Conservation (phyloP, 176 grass and related monocot genomes). For the Musa schizocarpa region DNA sequence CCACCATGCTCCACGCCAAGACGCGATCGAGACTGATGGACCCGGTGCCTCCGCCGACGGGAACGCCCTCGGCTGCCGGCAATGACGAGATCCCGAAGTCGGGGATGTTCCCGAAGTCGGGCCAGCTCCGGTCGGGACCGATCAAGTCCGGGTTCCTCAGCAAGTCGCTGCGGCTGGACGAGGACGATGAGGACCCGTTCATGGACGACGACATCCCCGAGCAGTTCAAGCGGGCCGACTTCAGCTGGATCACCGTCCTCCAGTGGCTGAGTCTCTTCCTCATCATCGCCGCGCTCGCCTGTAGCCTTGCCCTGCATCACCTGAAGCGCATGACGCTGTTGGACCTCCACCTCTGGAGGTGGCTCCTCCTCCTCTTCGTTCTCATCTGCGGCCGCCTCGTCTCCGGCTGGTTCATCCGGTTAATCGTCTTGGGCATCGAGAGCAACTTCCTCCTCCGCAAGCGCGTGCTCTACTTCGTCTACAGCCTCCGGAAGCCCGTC, state of each 20-base stretch:
- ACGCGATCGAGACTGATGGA: slow-evolving; percentile 77
- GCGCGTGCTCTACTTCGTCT: slow-evolving; percentile 95
- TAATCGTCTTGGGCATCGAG: slow-evolving; percentile 75
- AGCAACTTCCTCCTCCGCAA: slow-evolving; percentile 77
- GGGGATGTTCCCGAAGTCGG: slow-evolving; percentile 21
- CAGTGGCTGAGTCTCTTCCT: slow-evolving; percentile 71
- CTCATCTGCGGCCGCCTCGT: slow-evolving; percentile 92
- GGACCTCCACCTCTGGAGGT: slow-evolving; percentile 87
- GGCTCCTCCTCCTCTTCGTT: slow-evolving; percentile 70
- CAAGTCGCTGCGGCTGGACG: slow-evolving; percentile 29
- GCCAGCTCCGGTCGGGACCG: slow-evolving; percentile 5
- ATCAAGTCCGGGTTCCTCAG: neutral
- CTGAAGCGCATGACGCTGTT: slow-evolving; percentile 36
- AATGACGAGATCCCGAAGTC: slow-evolving; percentile 20
- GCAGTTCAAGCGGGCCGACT: slow-evolving; percentile 45
- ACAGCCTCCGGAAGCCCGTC: slow-evolving; percentile 66
- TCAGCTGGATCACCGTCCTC: slow-evolving; percentile 46
- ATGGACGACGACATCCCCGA: slow-evolving; percentile 55
- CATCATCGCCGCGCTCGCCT: slow-evolving; percentile 55
- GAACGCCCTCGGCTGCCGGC: neutral
- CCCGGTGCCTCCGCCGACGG: slow-evolving; percentile 25
- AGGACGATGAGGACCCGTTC: slow-evolving; percentile 80
- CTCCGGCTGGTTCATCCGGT: slow-evolving; percentile 71
- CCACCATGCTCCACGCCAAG: slow-evolving; percentile 39
- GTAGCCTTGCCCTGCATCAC: slow-evolving; percentile 42